Percentiles rank a stretch among this genome's conserved stretches.
Conservation (phyloP, 2,329 filamentous ascomycete genomes). For the Cadophora gregata region DNA sequence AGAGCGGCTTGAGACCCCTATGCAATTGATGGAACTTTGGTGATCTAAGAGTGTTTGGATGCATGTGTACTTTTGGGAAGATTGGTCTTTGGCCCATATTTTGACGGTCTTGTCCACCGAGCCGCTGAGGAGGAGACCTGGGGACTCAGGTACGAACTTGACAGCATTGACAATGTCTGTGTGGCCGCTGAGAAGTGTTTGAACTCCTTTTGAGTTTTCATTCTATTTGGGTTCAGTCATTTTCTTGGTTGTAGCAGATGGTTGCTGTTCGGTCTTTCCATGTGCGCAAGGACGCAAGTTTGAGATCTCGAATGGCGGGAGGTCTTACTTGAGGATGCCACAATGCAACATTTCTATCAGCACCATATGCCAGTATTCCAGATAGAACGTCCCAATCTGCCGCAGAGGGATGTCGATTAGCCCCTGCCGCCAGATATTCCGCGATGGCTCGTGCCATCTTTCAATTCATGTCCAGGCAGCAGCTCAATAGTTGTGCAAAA, state of each 20-base stretch:
- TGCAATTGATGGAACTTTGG: conserved; percentile 75
- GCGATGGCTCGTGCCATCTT: conserved; percentile 37
- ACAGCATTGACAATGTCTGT: conserved; percentile 82
- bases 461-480: conserved; percentile 21
- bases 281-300: background rate
- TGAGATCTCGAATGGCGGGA: background rate
- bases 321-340: conserved; percentile 79
- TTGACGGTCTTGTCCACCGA: conserved; percentile 80
- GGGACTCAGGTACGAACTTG: conserved; percentile 68
- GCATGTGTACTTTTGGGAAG: conserved; percentile 42
- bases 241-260: background rate
- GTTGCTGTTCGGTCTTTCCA: background rate
- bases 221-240: conserved; percentile 31
- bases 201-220: conserved; percentile 59
- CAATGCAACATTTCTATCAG: conserved; percentile 85
- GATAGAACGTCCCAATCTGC: conserved; percentile 80
- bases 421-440: conserved; percentile 66
- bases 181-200: conserved; percentile 75
- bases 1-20: conserved; percentile 49
- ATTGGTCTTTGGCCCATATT: conserved; percentile 66
- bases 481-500: background rate
- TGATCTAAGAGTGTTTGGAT: conserved; percentile 66
- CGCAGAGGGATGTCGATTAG: conserved; percentile 86
- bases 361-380: conserved; percentile 84
- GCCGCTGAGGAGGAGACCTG: conserved; percentile 74